Evolutionary conservation across 1,284 basidiomycete genomes (phyloP), one percentile per base, ranked within the genome.

Genomic region (Xerocomus nothofagi): DNA sequence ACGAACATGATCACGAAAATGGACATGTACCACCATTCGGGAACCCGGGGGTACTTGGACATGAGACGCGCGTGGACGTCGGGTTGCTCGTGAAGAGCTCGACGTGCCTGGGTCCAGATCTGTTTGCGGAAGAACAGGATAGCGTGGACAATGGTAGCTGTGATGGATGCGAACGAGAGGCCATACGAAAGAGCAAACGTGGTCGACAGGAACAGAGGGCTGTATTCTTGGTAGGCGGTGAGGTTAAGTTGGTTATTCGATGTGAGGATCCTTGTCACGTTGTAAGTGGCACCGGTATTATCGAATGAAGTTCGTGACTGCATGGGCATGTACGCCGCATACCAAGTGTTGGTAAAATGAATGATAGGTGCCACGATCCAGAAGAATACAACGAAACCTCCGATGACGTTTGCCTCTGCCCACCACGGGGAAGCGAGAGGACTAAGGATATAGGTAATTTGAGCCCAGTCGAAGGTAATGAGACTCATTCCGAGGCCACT

Each of bases 381-480:
- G 71, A 82, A 87, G 71, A 87, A 86, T 53, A 91, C 67, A 15
- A 91, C 66, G 64, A 95, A 96, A 2, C 91, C 92, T 34, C 72
- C 75, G 15, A 85, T 80, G 39, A 93, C 77, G 69, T 97, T 97
- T 45, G 87, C 89, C 62, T 84, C 83, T 3, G 84, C 84, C 85
- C 84, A 87, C 84, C 82, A 85, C 0, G 82, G 82, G 9, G 81
- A 80, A 8, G 79, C 74, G 34, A 82, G 74, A 31, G 84, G 84
- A 45, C 80, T 82, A 8, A 79, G 76, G 57, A 80, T 53, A 62
- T 72, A 50, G 27, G 52, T 66, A 56, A 86, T 80, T 61, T 86
- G 82, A n/a, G 79, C 71, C 86, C 86, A 88, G 55, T 87, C 84
- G 49, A 87, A 86, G n/a, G 84, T 86, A 43, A 88, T 62, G 27